These are phyloP conservation scores for Phylloporus sp. DNA, from an alignment of 768 basidiomycete genomes.

Conservation along the genomic window DNA sequence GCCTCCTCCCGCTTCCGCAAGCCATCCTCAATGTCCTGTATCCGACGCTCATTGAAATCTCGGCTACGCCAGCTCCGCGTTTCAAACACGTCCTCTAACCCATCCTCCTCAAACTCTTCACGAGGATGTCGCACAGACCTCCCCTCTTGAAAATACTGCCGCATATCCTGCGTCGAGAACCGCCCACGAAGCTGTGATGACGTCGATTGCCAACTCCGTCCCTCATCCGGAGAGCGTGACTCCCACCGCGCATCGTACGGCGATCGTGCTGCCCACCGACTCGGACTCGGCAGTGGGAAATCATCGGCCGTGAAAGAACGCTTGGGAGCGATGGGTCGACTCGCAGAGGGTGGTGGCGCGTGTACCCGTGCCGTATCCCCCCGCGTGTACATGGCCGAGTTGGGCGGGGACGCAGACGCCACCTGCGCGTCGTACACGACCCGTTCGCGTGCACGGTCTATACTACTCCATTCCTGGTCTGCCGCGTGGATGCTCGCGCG, in stretches of 20 bases:
- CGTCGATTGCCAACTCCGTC: slow-evolving; percentile 29
- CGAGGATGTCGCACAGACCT: slow-evolving; percentile 16
- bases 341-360: slow-evolving; percentile 26
- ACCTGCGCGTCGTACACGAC: slow-evolving; percentile 12
- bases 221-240: slow-evolving; percentile 27
- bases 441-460: slow-evolving; percentile 24
- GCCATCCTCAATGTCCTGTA: slow-evolving; percentile 32
- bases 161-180: slow-evolving; percentile 32
- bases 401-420: slow-evolving; percentile 15
- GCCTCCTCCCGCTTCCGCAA: slow-evolving; percentile 33
- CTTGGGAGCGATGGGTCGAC: slow-evolving; percentile 30
- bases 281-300: slow-evolving; percentile 21
- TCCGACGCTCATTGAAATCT: slow-evolving; percentile 30
- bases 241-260: slow-evolving; percentile 30
- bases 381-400: slow-evolving; percentile 12
- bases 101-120: slow-evolving; percentile 30
- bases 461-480: slow-evolving; percentile 29
- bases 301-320: slow-evolving; percentile 28
- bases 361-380: slow-evolving; percentile 15
- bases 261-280: slow-evolving; percentile 17
- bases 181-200: slow-evolving; percentile 23
- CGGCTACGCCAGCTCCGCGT: slow-evolving; percentile 26
- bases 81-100: slow-evolving; percentile 31
- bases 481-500: slow-evolving; percentile 20
- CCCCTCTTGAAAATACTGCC: slow-evolving; percentile 23